Evolutionary conservation across 306 rosid species (phyloP).

Genomic region (Oxytropis ochrocephala): DNA sequence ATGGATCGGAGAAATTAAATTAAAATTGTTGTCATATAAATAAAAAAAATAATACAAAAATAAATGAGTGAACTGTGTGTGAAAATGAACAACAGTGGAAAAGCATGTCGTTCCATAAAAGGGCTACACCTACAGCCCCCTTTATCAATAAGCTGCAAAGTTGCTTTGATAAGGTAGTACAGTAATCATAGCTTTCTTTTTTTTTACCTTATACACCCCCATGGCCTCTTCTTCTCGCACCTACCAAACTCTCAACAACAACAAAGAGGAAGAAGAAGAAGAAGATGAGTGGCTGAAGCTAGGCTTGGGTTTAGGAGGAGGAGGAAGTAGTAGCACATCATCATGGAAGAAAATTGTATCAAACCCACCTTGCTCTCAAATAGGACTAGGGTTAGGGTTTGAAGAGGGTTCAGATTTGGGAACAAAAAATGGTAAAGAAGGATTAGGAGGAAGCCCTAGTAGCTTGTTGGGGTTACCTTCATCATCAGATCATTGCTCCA

Average conservation of each 20-base stretch:
- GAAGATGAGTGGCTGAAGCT: conserved; percentile 34
- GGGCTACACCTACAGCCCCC: conserved; percentile 20
- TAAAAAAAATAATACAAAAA: not conserved
- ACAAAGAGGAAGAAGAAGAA: not conserved
- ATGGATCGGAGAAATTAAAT: not conserved
- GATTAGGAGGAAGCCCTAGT: not conserved
- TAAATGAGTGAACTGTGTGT: not conserved
- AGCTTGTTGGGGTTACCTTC: not conserved
- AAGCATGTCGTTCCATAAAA: conserved; percentile 34
- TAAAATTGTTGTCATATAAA: no score
- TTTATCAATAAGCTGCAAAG: conserved; percentile 15
- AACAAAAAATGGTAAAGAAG: not conserved
- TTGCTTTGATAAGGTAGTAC: conserved; percentile 24
- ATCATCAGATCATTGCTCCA: not conserved
- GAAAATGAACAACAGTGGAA: conserved; percentile 22
- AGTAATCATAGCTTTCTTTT: conserved; percentile 13
- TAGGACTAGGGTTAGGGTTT: conserved; percentile 24
- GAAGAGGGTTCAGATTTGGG: not conserved
- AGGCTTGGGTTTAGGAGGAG: conserved; percentile 35
- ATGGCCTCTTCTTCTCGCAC: conserved; percentile 42
- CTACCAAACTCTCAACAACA: conserved; percentile 20
- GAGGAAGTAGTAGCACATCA: not conserved
- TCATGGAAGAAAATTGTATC: conserved; percentile 18
- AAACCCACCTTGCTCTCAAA: conserved; percentile 16
- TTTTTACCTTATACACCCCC: not conserved